These are phyloP conservation scores for Eremochloa ophiuroides DNA, from an alignment of 176 grass and related monocot genomes.

Conservation along the genomic window DNA sequence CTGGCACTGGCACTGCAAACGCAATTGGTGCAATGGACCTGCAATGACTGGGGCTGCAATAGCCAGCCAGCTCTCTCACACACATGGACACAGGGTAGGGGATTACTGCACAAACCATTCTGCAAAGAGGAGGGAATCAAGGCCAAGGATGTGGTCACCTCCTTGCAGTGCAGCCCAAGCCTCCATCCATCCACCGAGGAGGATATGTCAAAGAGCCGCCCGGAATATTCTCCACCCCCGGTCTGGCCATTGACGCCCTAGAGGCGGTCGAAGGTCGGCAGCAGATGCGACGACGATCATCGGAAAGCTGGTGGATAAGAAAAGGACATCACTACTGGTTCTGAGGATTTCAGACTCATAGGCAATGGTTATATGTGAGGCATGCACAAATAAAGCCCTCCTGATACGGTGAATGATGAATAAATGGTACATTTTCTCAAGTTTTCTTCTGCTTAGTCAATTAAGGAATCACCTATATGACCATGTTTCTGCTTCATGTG, in stretches of 20 bases:
- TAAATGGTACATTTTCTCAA: not conserved
- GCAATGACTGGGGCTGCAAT: conserved; percentile 7
- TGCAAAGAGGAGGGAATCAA: conserved; percentile 35
- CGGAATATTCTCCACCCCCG: conserved; percentile 34
- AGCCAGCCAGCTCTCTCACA: not conserved
- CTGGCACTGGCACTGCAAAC: not conserved
- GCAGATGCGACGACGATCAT: not conserved
- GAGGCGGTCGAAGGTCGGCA: not conserved
- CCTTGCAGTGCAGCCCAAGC: conserved; percentile 15
- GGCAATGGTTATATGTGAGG: not conserved
- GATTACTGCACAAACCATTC: conserved; percentile 40
- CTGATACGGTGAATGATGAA: not conserved
- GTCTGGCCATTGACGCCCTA: not conserved
- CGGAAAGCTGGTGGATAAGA: not conserved
- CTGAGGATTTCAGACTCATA: not conserved
- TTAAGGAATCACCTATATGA: not conserved
- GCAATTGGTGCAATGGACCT: conserved; percentile 44
- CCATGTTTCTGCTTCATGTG: conserved; percentile 11
- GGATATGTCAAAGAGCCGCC: conserved; percentile 15
- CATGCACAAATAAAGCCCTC: not conserved
- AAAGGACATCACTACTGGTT: not conserved
- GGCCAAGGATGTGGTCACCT: conserved; percentile 30
- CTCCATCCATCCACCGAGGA: conserved; percentile 7
- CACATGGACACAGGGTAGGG: not conserved
- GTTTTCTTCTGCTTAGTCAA: conserved; percentile 7